These are phyloP conservation scores for Paramecium tetraurelia DNA, from an alignment of 73 alveolate species.

Conservation along the genomic window DNA sequence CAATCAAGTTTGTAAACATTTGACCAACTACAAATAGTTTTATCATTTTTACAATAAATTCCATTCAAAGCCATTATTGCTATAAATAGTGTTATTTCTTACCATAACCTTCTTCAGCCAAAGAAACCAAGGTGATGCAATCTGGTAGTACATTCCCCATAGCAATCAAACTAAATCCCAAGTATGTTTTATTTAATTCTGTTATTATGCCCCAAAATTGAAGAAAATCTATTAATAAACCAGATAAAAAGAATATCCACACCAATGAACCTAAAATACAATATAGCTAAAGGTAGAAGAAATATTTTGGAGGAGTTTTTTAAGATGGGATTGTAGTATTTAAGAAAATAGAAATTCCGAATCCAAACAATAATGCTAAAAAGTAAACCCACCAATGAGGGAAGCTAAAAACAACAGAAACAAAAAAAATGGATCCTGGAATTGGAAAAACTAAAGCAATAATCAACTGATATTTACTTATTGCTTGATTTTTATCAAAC, in stretches of 20 bases:
- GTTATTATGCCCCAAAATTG: conserved; percentile 26
- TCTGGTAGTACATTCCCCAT: conserved; percentile 15
- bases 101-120: conserved; percentile 25
- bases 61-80: conserved; percentile 36
- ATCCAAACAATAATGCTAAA: conserved; percentile 37
- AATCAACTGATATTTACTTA: not conserved
- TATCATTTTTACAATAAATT: not conserved
- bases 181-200: conserved; percentile 21
- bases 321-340: conserved; percentile 22
- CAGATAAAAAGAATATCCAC: conserved; percentile 38
- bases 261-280: not conserved
- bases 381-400: conserved; percentile 47
- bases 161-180: conserved; percentile 16
- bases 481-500: not conserved
- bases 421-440: not conserved
- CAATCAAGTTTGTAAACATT: conserved; percentile 12
- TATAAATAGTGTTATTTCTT: not conserved
- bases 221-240: conserved; percentile 4
- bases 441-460: not conserved
- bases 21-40: conserved; percentile 20
- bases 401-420: conserved; percentile 31
- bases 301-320: conserved; percentile 41
- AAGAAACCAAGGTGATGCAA: conserved; percentile 20
- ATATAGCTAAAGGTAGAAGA: not conserved
- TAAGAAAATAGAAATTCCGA: not conserved